Evolutionary conservation across 495 filamentous ascomycete species (phyloP).

Genomic region (Cercophora scortea): DNA sequence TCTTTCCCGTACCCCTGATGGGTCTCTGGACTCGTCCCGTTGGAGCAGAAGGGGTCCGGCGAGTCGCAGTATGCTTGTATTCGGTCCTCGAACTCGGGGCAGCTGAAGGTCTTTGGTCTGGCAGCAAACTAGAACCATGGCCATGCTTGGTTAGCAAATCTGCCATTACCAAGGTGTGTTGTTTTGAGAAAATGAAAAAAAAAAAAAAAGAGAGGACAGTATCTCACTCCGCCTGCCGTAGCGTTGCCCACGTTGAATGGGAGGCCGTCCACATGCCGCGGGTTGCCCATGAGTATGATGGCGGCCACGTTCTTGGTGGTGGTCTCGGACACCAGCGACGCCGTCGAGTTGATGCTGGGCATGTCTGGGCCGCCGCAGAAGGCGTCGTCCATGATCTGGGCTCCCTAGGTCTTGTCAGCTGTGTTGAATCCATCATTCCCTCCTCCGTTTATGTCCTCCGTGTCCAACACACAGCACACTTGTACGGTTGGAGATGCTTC

Average conservation of each 20-base stretch:
- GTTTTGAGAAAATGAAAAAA: no score
- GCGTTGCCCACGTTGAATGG: slow-evolving; percentile 53
- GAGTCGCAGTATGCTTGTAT: slow-evolving; percentile 54
- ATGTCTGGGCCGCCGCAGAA: slow-evolving; percentile 53
- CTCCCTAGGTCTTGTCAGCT: slow-evolving; percentile 31
- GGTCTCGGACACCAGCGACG: slow-evolving; percentile 35
- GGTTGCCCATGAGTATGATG: slow-evolving; percentile 53
- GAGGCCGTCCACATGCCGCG: slow-evolving; percentile 41
- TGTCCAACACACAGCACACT: no score
- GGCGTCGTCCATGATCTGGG: slow-evolving; percentile 52
- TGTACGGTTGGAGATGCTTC: no score
- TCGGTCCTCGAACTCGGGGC: slow-evolving; percentile 40
- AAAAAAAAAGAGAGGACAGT: background rate
- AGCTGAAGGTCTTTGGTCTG: slow-evolving; percentile 44
- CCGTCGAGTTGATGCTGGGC: slow-evolving; percentile 37
- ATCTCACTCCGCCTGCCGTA: slow-evolving; percentile 44
- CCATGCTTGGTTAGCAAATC: background rate
- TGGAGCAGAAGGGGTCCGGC: slow-evolving; percentile 54
- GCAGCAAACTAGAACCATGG: slow-evolving; percentile 40
- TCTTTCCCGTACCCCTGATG: slow-evolving; percentile 51
- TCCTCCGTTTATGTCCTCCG: no score
- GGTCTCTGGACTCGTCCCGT: slow-evolving; percentile 42
- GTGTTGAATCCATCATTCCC: background rate
- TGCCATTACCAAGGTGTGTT: no score
- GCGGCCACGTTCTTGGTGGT: slow-evolving; percentile 45